Percentiles rank a stretch among this genome's conserved stretches.
Conservation (phyloP, 176 grass and related monocot species). For the Juncus effusus region DNA sequence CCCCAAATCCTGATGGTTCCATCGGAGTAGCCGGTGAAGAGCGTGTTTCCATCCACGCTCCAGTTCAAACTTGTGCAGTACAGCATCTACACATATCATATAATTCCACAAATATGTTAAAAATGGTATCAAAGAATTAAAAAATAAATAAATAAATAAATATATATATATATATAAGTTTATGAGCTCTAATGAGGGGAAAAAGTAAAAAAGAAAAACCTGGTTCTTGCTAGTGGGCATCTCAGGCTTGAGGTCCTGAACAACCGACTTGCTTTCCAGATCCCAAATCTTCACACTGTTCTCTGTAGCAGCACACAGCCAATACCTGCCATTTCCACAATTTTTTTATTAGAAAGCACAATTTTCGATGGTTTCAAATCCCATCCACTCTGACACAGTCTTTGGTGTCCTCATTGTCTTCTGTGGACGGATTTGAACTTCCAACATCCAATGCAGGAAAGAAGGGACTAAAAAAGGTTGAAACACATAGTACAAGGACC, state of each 20-base stretch:
- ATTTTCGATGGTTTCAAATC: too few species aligned
- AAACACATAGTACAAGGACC: too few species aligned
- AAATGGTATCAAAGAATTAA: neutral
- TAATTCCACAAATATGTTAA: constrained; percentile 3
- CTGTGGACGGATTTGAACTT: too few species aligned
- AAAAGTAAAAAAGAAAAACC: constrained; percentile 22
- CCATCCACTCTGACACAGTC: too few species aligned
- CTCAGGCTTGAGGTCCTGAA: constrained; percentile 87
- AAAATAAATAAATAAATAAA: neutral
- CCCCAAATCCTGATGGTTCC: constrained; percentile 70
- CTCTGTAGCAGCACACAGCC: constrained; percentile 82
- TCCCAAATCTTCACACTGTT: constrained; percentile 96
- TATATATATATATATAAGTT: neutral
- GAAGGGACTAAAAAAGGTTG: too few species aligned
- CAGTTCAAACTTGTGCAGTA: constrained; percentile 88
- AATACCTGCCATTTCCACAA: constrained; percentile 35
- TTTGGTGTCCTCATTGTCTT: too few species aligned
- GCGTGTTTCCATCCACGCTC: constrained; percentile 77
- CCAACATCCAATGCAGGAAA: too few species aligned
- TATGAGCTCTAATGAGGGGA: neutral
- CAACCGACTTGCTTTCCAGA: constrained; percentile 82
- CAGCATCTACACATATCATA: constrained; percentile 37
- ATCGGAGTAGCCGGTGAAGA: constrained; percentile 83
- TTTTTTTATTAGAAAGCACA: neutral
- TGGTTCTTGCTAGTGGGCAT: constrained; percentile 48